phyloP scores from a whole-genome alignment of 2,329 filamentous ascomycete genomes.

The Claviceps digitariae region DNA sequence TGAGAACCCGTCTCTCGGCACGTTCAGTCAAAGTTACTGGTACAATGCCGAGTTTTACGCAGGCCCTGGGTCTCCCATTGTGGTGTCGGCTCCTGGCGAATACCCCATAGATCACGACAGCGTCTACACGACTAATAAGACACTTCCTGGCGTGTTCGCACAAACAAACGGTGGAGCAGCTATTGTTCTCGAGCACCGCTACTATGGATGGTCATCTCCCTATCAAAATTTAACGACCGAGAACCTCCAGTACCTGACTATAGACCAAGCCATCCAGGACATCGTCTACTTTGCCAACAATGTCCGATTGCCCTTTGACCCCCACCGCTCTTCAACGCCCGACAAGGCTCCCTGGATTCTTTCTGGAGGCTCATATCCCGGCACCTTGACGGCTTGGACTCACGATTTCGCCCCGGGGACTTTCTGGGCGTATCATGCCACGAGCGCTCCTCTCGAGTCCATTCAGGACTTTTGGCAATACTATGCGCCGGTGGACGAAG shows the following conservation, averaged over 20 bases:
- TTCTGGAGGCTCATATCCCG: constrained; percentile 70
- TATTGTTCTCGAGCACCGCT: constrained; percentile 70
- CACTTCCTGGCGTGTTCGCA: constrained; percentile 52
- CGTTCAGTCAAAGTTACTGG: constrained; percentile 64
- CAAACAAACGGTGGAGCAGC: constrained; percentile 56
- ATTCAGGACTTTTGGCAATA: constrained; percentile 59
- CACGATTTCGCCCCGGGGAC: constrained; percentile 59
- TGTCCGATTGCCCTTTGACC: constrained; percentile 53
- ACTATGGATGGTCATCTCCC: constrained; percentile 48
- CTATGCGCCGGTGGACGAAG: constrained; percentile 30
- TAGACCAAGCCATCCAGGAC: constrained; percentile 65
- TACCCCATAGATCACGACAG: constrained; percentile 43
- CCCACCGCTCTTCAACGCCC: constrained; percentile 48
- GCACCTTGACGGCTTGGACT: constrained; percentile 60
- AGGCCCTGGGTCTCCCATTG: constrained; percentile 61
- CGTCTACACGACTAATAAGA: constrained; percentile 56
- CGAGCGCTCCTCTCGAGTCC: constrained; percentile 61
- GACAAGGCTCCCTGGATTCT: constrained; percentile 55
- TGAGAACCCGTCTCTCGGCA: constrained; percentile 37
- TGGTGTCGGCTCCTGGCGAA: constrained; percentile 56
- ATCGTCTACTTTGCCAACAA: constrained; percentile 62
- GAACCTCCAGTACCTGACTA: constrained; percentile 62
- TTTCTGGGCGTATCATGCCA: constrained; percentile 64
- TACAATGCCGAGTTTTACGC: constrained; percentile 64
- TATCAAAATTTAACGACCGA: constrained; percentile 43